A percentile compares a stretch with the other conserved stretches of the same genome.
These are phyloP conservation scores for Roridomyces roridus DNA, from an alignment of 768 basidiomycete species.

Conservation along the genomic window DNA sequence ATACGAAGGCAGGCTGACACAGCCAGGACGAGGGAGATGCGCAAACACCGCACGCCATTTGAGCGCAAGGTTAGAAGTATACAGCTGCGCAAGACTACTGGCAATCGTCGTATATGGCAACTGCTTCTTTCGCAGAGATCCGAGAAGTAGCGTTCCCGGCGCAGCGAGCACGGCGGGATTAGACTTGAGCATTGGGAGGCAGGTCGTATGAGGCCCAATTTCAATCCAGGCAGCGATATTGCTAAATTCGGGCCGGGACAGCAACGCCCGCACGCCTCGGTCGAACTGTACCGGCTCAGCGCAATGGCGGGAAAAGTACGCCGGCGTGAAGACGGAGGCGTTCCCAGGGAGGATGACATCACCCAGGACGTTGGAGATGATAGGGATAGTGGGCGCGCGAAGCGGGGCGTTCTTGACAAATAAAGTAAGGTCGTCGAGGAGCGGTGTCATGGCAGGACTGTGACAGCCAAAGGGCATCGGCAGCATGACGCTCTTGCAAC, in stretches of 20 bases:
- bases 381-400: constrained; percentile 58
- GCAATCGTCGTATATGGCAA: constrained; percentile 53
- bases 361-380: constrained; percentile 68
- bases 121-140: constrained; percentile 54
- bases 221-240: constrained; percentile 63
- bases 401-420: constrained; percentile 45
- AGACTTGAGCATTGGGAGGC: constrained; percentile 61
- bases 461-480: constrained; percentile 70
- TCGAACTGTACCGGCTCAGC: constrained; percentile 62
- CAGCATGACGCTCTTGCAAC: constrained; percentile 50
- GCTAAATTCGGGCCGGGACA: constrained; percentile 31
- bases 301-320: constrained; percentile 68
- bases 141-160: constrained; percentile 44
- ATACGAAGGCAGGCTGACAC: constrained; percentile 64
- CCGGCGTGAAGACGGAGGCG: constrained; percentile 46
- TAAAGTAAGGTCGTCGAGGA: constrained; percentile 52
- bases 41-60: constrained; percentile 62
- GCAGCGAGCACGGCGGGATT: constrained; percentile 35
- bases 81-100: constrained; percentile 54
- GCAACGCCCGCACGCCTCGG: constrained; percentile 50
- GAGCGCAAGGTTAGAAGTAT: constrained; percentile 45
- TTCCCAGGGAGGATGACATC: constrained; percentile 60
- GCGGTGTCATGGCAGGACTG: constrained; percentile 65
- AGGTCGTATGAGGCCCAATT: constrained; percentile 66
- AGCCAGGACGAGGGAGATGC: constrained; percentile 45